These are phyloP conservation scores for Fusarium proliferatum DNA, from an alignment of 2,329 filamentous ascomycete genomes.

Conservation along the genomic window DNA sequence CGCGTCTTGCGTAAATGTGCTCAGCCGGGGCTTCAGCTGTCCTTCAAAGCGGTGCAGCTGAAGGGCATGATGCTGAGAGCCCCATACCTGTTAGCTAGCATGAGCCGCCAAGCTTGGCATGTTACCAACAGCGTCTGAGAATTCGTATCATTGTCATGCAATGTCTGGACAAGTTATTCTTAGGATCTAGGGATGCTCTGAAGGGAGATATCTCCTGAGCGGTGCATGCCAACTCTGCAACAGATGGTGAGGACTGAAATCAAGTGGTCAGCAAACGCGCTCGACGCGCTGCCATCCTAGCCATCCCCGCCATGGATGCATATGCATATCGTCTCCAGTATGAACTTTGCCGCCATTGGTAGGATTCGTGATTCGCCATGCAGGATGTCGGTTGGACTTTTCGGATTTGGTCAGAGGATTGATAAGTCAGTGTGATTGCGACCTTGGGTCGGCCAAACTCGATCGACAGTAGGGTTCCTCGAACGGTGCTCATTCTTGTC, in stretches of 20 bases:
- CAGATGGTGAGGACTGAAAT: conserved; percentile 19
- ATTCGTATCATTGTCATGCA: background rate
- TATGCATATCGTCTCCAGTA: conserved; percentile 17
- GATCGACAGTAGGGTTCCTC: conserved; percentile 41
- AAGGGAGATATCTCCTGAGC: conserved; percentile 36
- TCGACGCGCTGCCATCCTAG: conserved; percentile 35
- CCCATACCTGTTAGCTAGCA: conserved; percentile 24
- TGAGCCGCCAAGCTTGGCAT: conserved; percentile 36
- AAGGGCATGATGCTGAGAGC: conserved; percentile 41
- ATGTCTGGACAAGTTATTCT: background rate
- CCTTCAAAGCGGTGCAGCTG: conserved; percentile 30
- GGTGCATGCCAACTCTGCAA: conserved; percentile 38
- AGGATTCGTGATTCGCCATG: conserved; percentile 25
- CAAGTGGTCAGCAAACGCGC: conserved; percentile 40
- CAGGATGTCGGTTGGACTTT: conserved; percentile 20
- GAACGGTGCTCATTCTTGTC: conserved; percentile 18
- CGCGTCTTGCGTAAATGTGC: conserved; percentile 38
- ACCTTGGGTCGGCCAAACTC: conserved; percentile 25
- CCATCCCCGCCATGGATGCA: conserved; percentile 35
- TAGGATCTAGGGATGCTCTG: conserved; percentile 4
- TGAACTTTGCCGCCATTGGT: conserved; percentile 35
- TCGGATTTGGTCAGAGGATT: conserved; percentile 13
- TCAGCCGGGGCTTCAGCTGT: conserved; percentile 24
- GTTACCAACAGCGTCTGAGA: conserved; percentile 23
- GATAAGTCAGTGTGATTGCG: conserved; percentile 11